These are phyloP conservation scores for Backusella mclennaniae DNA, from an alignment of 192 early-diverging fungal species.

Conservation along the genomic window DNA sequence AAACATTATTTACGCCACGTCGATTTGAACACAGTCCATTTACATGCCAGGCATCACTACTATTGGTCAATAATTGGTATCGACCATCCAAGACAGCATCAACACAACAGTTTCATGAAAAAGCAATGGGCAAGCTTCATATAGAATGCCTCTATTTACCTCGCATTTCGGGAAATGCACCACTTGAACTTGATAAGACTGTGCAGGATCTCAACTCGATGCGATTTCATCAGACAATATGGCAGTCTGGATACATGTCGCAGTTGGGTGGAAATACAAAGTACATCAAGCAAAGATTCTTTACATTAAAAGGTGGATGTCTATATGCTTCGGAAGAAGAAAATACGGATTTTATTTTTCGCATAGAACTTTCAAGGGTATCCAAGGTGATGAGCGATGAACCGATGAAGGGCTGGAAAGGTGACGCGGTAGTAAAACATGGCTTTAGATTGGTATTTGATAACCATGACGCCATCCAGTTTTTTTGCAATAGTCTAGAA, in stretches of 20 bases:
- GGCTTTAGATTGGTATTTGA: neutral
- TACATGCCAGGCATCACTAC: neutral
- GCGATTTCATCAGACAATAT: neutral
- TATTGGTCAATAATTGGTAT: neutral
- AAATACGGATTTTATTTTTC: neutral
- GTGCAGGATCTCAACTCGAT: constrained; percentile 3
- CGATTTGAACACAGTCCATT: neutral
- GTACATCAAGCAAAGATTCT: neutral
- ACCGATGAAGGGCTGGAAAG: neutral
- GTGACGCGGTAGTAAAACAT: neutral
- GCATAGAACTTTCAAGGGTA: neutral
- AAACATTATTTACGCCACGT: constrained; percentile 5
- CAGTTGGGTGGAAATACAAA: neutral
- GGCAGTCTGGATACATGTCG: neutral
- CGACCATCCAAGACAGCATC: neutral
- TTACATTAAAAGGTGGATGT: neutral
- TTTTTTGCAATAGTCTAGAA: neutral
- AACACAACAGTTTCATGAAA: neutral
- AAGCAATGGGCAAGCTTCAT: neutral
- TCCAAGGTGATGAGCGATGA: neutral
- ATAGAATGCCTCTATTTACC: neutral
- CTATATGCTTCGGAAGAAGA: neutral
- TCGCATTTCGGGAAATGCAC: neutral
- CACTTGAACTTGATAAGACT: neutral
- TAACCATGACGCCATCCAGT: neutral